A percentile compares a stretch with the other conserved stretches of the same genome.
These are phyloP conservation scores for Tolypocladium amazonense DNA, from an alignment of 2,329 filamentous ascomycete genomes.

Conservation along the genomic window DNA sequence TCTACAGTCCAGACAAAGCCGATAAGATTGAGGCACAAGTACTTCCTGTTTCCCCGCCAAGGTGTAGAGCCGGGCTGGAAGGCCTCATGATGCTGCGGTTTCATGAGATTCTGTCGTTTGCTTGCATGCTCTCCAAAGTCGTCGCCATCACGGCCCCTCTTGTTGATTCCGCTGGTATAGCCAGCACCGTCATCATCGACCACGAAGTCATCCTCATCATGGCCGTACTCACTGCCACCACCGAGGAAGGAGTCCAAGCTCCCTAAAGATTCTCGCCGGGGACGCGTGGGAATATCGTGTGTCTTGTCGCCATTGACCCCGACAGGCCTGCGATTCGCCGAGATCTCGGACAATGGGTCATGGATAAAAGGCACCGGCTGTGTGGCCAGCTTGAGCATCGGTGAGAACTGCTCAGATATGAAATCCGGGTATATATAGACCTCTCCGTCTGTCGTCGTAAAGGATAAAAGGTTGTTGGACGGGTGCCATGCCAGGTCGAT, in stretches of 20 bases:
- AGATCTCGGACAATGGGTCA: conserved; percentile 61
- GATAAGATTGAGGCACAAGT: conserved; percentile 85
- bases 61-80: conserved; percentile 94
- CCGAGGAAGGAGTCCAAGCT: conserved; percentile 77
- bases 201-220: conserved; percentile 71
- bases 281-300: conserved; percentile 33
- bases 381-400: conserved; percentile 43
- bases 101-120: conserved; percentile 38
- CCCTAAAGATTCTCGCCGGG: conserved; percentile 55
- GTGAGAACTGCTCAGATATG: conserved; percentile 45
- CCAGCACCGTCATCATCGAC: conserved; percentile 92
- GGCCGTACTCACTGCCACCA: conserved; percentile 39
- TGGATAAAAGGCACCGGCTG: conserved; percentile 82
- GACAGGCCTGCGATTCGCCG: conserved; percentile 50
- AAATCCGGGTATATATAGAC: conserved; percentile 79
- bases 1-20: conserved; percentile 97
- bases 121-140: conserved; percentile 28
- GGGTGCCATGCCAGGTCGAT: conserved; percentile 88
- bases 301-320: conserved; percentile 41
- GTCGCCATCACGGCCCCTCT: conserved; percentile 43
- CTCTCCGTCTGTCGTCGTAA: conserved; percentile 87
- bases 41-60: conserved; percentile 89
- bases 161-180: conserved; percentile 54
- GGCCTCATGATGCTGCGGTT: conserved; percentile 65
- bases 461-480: conserved; percentile 75